phyloP scores from a whole-genome alignment of 148 eudicot species.

The Chenopodium album region DNA sequence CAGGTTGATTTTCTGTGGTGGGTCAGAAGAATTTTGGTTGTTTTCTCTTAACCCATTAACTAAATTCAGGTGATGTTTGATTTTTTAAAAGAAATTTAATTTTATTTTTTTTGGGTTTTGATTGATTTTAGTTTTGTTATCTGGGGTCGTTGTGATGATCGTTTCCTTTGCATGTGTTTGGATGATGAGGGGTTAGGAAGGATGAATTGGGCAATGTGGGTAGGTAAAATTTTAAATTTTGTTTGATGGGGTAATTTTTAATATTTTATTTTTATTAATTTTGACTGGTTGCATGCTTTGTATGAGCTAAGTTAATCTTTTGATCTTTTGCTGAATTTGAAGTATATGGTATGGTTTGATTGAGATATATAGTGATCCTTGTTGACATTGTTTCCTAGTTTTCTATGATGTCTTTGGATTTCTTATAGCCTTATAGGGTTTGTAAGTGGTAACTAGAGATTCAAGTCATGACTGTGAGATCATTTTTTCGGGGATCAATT shows the following conservation, averaged over 20 bases:
- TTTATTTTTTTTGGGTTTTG: background rate
- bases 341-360: background rate
- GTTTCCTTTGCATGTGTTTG: constrained; percentile 27
- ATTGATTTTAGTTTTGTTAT: constrained; percentile 17
- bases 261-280: background rate
- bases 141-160: constrained; percentile 17
- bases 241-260: constrained; percentile 11
- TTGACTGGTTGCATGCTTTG: constrained; percentile 30
- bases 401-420: background rate
- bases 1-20: constrained; percentile 27
- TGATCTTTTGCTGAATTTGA: constrained; percentile 7
- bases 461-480: background rate
- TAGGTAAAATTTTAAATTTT: constrained; percentile 18
- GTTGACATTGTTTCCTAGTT: background rate
- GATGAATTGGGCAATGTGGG: constrained; percentile 19
- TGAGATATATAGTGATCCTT: constrained; percentile 1
- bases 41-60: background rate
- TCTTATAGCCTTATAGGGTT: background rate
- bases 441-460: background rate
- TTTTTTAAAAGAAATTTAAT: background rate
- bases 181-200: background rate
- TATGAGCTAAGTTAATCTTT: background rate
- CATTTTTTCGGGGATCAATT: background rate
- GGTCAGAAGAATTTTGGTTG: constrained; percentile 15
- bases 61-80: background rate